Evolutionary conservation across 176 grass and related monocot genomes (phyloP), one percentile per base, ranked within the genome.

Genomic region (Aechmea fasciata): DNA sequence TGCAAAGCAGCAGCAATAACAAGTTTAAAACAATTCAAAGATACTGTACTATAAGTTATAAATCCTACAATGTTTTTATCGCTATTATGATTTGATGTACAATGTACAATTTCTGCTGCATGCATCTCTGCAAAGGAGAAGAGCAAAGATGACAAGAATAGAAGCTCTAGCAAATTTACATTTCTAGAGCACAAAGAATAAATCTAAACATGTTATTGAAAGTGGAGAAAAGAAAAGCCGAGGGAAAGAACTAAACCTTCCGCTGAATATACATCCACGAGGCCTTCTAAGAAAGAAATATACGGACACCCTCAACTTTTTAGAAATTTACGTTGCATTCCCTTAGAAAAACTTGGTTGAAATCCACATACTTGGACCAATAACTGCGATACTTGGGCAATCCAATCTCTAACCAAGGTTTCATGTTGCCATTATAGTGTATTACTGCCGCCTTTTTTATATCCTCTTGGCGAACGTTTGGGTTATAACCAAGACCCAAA

Each of bases 371-470:
- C 64, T 67, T 73, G 0, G 88, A 87, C 93, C 93, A 96, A 53
- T 90, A 92, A 25, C 89, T 89, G 51, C 81, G 86, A 67, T 92
- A 96, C 83, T 79, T 84, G 18, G 73, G 61, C 18, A 96, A 53
- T 68, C 85, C 83, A 79, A 92, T 92, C 71, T 96, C 86, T 10
- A 96, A 85, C 93, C 88, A 96, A 51, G 93, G 93, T 75, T 96
- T 96, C 76, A 92, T 55, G 67, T 96, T 96, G 10, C 89, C 93
- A 13, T 96, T 96, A 79, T 91, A 96, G 81, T 96, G 88, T 75
- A 96, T 85, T 20, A 92, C 89, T 11, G 86, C 75, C 0, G 88
- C 92, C 11, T 51, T 63, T 71, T 78, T 78, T 25, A 96, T 87
- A 55, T 85, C 81, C 52, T 73, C 89, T 11, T 87, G 83, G 2